phyloP scores from a whole-genome alignment of 176 grass and related monocot genomes.

The Pharus latifolius region DNA sequence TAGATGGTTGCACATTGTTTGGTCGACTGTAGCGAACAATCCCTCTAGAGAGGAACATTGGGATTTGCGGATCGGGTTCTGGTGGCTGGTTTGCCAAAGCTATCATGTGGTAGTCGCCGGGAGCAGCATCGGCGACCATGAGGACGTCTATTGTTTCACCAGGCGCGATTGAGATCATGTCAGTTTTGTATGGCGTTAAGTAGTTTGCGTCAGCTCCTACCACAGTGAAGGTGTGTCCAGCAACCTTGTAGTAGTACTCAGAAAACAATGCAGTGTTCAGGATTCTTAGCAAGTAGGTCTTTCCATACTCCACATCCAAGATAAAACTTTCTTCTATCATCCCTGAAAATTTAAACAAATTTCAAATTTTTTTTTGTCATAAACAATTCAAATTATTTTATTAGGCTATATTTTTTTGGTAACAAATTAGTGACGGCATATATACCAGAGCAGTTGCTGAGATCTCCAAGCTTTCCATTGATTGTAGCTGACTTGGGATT shows the following conservation, averaged over 20 bases:
- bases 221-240: conserved; percentile 37
- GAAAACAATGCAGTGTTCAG: conserved; percentile 38
- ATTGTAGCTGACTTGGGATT: conserved; percentile 30
- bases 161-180: conserved; percentile 29
- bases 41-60: background rate
- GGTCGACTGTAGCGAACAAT: conserved; percentile 21
- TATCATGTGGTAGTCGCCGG: conserved; percentile 1
- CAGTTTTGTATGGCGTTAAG: conserved; percentile 32
- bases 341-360: no score
- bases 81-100: conserved; percentile 21
- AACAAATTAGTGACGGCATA: no score
- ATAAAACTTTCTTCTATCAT: conserved; percentile 19
- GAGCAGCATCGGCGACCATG: conserved; percentile 18
- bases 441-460: conserved; percentile 27
- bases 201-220: conserved; percentile 38
- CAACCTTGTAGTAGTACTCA: conserved; percentile 39
- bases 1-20: background rate
- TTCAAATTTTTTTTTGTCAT: no score
- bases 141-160: conserved; percentile 46
- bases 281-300: conserved; percentile 42
- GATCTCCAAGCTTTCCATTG: conserved; percentile 41
- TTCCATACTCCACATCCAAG: conserved; percentile 21
- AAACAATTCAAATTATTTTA: background rate
- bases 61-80: conserved; percentile 11
- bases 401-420: background rate